These are phyloP conservation scores for Thelonectria rubi DNA, from an alignment of 2,329 filamentous ascomycete genomes.

Conservation along the genomic window DNA sequence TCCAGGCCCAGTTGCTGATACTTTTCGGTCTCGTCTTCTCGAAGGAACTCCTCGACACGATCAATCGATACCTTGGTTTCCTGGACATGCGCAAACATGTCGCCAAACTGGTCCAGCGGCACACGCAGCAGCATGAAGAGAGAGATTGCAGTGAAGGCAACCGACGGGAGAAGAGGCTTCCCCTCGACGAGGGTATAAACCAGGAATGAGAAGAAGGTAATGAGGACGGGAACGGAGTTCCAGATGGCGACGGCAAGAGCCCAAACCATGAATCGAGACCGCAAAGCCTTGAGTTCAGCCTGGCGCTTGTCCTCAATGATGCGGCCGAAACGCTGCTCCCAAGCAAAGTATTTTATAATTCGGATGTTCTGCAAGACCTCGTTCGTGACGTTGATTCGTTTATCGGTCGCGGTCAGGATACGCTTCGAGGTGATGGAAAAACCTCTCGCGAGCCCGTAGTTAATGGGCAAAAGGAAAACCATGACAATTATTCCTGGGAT, in stretches of 20 bases:
- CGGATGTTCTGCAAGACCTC: constrained; percentile 97
- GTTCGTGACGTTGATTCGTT: constrained; percentile 94
- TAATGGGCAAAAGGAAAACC: constrained; percentile 86
- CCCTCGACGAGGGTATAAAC: constrained; percentile 90
- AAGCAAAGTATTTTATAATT: constrained; percentile 99
- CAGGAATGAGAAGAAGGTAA: constrained; percentile 96
- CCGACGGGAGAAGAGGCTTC: constrained; percentile 87
- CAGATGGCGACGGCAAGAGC: constrained; percentile 90
- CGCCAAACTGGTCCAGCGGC: constrained; percentile 92
- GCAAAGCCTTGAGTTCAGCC: constrained; percentile 79
- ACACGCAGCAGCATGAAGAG: constrained; percentile 94
- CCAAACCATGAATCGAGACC: constrained; percentile 89
- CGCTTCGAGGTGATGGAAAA: constrained; percentile 89
- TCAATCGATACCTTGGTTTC: constrained; percentile 97
- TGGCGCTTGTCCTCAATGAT: constrained; percentile 89
- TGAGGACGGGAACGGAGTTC: constrained; percentile 94
- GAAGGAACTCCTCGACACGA: constrained; percentile 92
- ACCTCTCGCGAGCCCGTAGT: constrained; percentile 85
- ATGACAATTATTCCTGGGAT: constrained; percentile 94
- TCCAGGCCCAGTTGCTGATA: constrained; percentile 82
- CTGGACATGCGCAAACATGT: constrained; percentile 98
- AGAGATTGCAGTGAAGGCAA: constrained; percentile 95
- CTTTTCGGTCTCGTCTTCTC: constrained; percentile 95
- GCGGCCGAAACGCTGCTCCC: constrained; percentile 90
- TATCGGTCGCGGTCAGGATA: constrained; percentile 93